Conservation (phyloP, 2,329 filamentous ascomycete genomes). For the Neurospora sp. region DNA sequence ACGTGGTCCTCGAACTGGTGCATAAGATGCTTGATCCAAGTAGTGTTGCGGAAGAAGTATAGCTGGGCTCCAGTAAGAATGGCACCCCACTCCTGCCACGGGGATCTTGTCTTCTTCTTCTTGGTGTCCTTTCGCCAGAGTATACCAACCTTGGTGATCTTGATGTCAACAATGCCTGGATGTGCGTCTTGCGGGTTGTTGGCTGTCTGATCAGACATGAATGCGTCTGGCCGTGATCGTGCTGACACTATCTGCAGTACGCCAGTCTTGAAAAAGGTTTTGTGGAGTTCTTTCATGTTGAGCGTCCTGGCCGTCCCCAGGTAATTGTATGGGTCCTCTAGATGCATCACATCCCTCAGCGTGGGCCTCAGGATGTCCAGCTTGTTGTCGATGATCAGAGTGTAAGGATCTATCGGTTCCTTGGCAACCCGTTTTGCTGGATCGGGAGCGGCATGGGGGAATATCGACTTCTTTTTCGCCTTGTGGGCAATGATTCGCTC, state of each 20-base stretch:
- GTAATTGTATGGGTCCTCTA: slow-evolving; percentile 89
- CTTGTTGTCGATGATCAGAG: slow-evolving; percentile 82
- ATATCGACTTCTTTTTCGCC: slow-evolving; percentile 58
- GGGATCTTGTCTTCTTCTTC: slow-evolving; percentile 87
- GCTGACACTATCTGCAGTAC: slow-evolving; percentile 92
- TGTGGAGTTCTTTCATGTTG: slow-evolving; percentile 73
- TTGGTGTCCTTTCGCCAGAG: slow-evolving; percentile 91
- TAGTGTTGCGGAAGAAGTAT: slow-evolving; percentile 89
- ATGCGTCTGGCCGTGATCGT: slow-evolving; percentile 86
- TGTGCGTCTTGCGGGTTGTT: slow-evolving; percentile 79
- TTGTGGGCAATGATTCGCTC: slow-evolving; percentile 64
- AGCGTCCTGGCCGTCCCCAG: slow-evolving; percentile 65
- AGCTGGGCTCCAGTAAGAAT: slow-evolving; percentile 93
- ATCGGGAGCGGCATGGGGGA: slow-evolving; percentile 56
- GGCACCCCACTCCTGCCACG: slow-evolving; percentile 98
- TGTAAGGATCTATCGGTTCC: slow-evolving; percentile 92
- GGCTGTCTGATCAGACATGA: slow-evolving; percentile 78
- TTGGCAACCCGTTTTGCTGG: slow-evolving; percentile 54
- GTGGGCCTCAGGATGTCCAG: slow-evolving; percentile 74
- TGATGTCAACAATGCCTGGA: slow-evolving; percentile 91
- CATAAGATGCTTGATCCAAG: slow-evolving; percentile 87
- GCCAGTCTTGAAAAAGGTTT: slow-evolving; percentile 82
- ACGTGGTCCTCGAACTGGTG: slow-evolving; percentile 77
- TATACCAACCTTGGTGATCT: slow-evolving; percentile 89
- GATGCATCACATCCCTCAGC: slow-evolving; percentile 80